Percentiles rank a stretch among this genome's conserved stretches.
phyloP scores from a whole-genome alignment of 2,329 filamentous ascomycete species.

The Xylaria digitata region DNA sequence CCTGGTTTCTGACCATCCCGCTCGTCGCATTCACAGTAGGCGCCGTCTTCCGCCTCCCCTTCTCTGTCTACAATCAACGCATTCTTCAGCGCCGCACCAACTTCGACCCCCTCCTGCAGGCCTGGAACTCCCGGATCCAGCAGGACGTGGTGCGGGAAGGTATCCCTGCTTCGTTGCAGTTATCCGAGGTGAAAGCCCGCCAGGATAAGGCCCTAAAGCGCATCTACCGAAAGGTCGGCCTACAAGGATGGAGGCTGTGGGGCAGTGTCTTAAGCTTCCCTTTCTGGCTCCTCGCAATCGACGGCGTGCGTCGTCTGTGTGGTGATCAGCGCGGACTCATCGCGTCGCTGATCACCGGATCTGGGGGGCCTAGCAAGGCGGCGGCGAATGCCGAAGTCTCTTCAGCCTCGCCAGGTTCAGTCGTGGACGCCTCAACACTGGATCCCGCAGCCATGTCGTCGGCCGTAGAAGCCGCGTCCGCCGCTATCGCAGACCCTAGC shows the following conservation, averaged over 20 bases:
- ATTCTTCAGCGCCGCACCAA: constrained; percentile 48
- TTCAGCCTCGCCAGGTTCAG: background rate
- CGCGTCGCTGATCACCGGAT: constrained; percentile 47
- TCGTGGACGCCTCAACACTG: constrained; percentile 7
- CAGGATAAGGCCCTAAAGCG: constrained; percentile 40
- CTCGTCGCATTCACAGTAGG: constrained; percentile 62
- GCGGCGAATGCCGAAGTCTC: background rate
- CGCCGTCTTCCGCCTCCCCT: constrained; percentile 59
- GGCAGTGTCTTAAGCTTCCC: constrained; percentile 56
- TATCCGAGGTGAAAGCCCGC: constrained; percentile 48
- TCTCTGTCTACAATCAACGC: constrained; percentile 54
- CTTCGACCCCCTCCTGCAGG: constrained; percentile 50
- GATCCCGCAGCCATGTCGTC: constrained; percentile 18
- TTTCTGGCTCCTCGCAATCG: constrained; percentile 63
- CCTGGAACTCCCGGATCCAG: constrained; percentile 51
- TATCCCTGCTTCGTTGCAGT: constrained; percentile 12
- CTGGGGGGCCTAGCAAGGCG: background rate
- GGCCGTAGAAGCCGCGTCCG: constrained; percentile 1
- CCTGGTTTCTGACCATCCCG: constrained; percentile 67
- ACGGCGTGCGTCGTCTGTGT: constrained; percentile 62
- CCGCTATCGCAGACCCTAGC: constrained; percentile 49
- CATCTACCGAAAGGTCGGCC: constrained; percentile 52
- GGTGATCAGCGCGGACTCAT: constrained; percentile 55
- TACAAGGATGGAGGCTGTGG: constrained; percentile 62
- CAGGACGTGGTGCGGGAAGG: constrained; percentile 39